A percentile compares a stretch with the other conserved stretches of the same genome.
Conservation (phyloP, 768 basidiomycete species). For the Boletus vermiculosoides region DNA sequence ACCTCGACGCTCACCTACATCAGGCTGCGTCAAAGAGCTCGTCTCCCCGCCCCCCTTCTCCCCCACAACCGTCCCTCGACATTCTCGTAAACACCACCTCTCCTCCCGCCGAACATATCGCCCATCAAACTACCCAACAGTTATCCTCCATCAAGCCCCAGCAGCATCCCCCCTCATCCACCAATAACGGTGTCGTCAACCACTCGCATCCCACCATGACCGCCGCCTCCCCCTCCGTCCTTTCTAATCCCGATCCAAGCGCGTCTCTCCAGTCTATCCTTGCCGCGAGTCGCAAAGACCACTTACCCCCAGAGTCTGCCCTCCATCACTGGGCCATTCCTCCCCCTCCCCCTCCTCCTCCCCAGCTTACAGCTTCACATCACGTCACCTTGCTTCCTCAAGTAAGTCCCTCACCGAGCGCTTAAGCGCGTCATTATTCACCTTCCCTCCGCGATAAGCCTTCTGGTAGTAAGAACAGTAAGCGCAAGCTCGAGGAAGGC, state of each 20-base stretch:
- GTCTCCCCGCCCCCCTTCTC: constrained; percentile 49
- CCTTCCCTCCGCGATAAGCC: constrained; percentile 25
- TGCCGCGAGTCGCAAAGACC: constrained; percentile 33
- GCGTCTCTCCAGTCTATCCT: constrained; percentile 43
- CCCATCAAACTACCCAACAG: constrained; percentile 37
- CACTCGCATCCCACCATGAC: constrained; percentile 33
- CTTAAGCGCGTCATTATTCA: constrained; percentile 29
- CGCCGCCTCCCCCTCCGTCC: constrained; percentile 32
- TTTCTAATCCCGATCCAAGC: constrained; percentile 38
- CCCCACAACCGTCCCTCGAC: constrained; percentile 40
- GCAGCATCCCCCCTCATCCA: constrained; percentile 19
- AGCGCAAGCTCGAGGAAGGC: constrained; percentile 73
- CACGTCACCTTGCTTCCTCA: constrained; percentile 36
- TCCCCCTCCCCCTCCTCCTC: constrained; percentile 24
- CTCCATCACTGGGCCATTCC: constrained; percentile 41
- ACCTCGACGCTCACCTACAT: constrained; percentile 33
- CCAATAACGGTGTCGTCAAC: constrained; percentile 27
- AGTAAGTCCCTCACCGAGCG: constrained; percentile 35
- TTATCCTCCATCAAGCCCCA: constrained; percentile 26
- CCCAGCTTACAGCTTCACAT: constrained; percentile 33
- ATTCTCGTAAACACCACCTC: constrained; percentile 35
- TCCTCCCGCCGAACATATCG: constrained; percentile 26
- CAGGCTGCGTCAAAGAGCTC: constrained; percentile 36
- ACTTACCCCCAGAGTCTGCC: constrained; percentile 27
- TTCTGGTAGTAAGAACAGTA: constrained; percentile 46